These are phyloP conservation scores for Incumbomyces lentus DNA, from an alignment of 2,329 filamentous ascomycete genomes.

Conservation along the genomic window DNA sequence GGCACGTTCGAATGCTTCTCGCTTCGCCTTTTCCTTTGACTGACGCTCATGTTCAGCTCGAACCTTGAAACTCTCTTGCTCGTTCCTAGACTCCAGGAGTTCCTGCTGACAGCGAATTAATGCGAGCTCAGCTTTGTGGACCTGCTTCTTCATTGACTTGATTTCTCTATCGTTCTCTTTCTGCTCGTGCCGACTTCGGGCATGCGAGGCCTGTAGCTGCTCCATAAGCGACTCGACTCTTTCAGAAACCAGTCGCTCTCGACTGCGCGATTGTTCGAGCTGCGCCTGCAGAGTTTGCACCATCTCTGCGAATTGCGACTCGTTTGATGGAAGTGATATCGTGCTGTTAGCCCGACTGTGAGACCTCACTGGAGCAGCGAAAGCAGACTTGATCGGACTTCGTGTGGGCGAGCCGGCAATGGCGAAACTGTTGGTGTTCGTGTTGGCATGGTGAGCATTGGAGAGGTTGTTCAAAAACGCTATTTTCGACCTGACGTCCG, in stretches of 20 bases:
- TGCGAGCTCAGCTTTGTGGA: slow-evolving; percentile 45
- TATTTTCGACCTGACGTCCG: slow-evolving; percentile 39
- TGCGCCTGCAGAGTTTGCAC: slow-evolving; percentile 28
- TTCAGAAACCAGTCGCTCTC: slow-evolving; percentile 36
- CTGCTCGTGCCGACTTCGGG: slow-evolving; percentile 38
- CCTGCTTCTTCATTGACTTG: slow-evolving; percentile 45
- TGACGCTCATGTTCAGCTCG: slow-evolving; percentile 42
- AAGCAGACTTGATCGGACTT: slow-evolving; percentile 1
- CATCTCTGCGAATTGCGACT: background rate
- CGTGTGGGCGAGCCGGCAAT: slow-evolving; percentile 1
- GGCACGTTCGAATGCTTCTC: slow-evolving; percentile 38
- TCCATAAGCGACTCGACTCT: slow-evolving; percentile 39
- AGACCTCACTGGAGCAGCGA: slow-evolving; percentile 11
- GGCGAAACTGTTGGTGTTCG: slow-evolving; percentile 18
- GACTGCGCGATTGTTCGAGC: slow-evolving; percentile 32
- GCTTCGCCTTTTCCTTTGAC: slow-evolving; percentile 35
- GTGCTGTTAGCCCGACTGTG: slow-evolving; percentile 31
- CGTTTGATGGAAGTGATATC: slow-evolving; percentile 15
- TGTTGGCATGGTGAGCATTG: slow-evolving; percentile 22
- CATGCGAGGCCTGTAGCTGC: slow-evolving; percentile 42
- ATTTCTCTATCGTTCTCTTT: slow-evolving; percentile 48
- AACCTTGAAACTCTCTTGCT: slow-evolving; percentile 42
- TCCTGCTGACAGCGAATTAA: slow-evolving; percentile 47
- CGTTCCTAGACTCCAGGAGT: slow-evolving; percentile 31
- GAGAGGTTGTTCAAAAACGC: slow-evolving; percentile 36